A percentile compares a stretch with the other conserved stretches of the same genome.
Conservation (phyloP, 345 rosid genomes). For the Sonneratia alba region DNA sequence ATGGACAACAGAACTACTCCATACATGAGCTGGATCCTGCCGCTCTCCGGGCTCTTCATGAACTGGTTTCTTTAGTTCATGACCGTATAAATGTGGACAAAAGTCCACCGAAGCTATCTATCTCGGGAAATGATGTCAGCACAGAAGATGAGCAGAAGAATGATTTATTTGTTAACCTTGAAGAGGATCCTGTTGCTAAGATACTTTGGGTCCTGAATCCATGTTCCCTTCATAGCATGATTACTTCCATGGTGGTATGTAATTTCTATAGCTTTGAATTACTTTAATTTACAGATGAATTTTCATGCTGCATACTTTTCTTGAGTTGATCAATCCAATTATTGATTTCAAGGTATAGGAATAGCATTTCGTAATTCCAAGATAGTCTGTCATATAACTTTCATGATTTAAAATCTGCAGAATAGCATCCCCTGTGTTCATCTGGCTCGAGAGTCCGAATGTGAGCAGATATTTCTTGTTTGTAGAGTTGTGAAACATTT, state of each 20-base stretch:
- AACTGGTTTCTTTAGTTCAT: constrained; percentile 73
- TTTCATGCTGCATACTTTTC: background rate
- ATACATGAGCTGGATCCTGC: constrained; percentile 41
- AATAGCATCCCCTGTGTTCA: background rate
- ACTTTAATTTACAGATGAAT: background rate
- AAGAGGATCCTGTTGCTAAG: constrained; percentile 70
- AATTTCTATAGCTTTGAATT: constrained; percentile 4
- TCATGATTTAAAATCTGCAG: background rate
- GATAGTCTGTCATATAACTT: background rate
- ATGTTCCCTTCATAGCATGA: constrained; percentile 37
- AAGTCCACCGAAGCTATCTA: constrained; percentile 21
- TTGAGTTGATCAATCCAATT: background rate
- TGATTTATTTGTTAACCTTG: constrained; percentile 25
- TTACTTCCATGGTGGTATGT: constrained; percentile 70
- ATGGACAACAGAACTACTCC: constrained; percentile 18
- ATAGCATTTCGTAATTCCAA: background rate
- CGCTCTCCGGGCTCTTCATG: constrained; percentile 48
- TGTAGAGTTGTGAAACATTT: background rate
- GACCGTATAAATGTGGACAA: constrained; percentile 37
- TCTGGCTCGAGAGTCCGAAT: background rate
- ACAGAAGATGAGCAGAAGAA: constrained; percentile 18
- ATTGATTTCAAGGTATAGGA: background rate
- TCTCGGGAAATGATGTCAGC: constrained; percentile 20
- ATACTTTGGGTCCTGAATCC: constrained; percentile 54
- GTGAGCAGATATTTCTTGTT: background rate